Conservation (phyloP, 2,329 filamentous ascomycete genomes). For the Hypoxylon sp. region DNA sequence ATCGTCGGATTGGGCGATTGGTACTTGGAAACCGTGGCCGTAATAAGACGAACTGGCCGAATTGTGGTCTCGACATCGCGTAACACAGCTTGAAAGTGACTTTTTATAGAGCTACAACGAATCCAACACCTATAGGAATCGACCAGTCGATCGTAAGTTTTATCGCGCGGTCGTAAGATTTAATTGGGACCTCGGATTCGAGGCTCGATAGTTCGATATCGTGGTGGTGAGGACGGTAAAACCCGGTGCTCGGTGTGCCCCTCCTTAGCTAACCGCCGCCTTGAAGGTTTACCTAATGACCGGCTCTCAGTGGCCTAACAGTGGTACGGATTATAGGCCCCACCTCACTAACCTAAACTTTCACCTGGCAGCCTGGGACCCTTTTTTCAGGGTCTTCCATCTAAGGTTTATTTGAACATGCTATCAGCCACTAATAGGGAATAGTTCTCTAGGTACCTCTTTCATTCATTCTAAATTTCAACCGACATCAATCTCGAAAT, state of each 20-base stretch:
- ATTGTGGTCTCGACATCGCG: slow-evolving; percentile 49
- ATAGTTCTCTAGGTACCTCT: too few relatives aligned
- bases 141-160: slow-evolving; percentile 39
- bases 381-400: too few relatives aligned
- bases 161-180: slow-evolving; percentile 40
- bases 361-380: too few relatives aligned
- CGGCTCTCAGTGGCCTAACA: not conserved
- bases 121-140: slow-evolving; percentile 4
- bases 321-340: not conserved
- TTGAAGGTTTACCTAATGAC: not conserved
- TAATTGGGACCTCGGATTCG: slow-evolving; percentile 42
- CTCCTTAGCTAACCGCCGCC: slow-evolving; percentile 10
- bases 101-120: slow-evolving; percentile 29
- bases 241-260: slow-evolving; percentile 31
- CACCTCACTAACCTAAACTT: not conserved
- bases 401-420: too few relatives aligned
- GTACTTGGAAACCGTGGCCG: slow-evolving; percentile 44
- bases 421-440: too few relatives aligned
- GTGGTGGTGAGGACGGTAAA: slow-evolving; percentile 10
- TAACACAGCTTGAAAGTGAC: not conserved
- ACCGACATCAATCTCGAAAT: not conserved
- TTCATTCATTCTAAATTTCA: not conserved
- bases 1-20: slow-evolving; percentile 41
- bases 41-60: slow-evolving; percentile 45
- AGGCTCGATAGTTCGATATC: slow-evolving; percentile 34